Conservation (phyloP, 108 stramenopile genomes). For the Skeletonema tropicum region DNA sequence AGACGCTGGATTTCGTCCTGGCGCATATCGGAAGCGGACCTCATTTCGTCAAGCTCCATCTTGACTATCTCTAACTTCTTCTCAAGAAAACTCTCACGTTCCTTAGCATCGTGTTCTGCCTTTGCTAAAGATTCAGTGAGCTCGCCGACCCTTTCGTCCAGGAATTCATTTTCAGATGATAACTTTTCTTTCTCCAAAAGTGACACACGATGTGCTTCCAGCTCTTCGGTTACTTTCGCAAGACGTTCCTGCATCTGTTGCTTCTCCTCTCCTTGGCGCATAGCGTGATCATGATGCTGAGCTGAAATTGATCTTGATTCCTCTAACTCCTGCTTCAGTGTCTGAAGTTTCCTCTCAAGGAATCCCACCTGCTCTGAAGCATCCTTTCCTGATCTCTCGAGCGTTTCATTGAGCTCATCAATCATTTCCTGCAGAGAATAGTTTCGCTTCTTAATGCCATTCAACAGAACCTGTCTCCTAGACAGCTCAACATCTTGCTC, state of each 20-base stretch:
- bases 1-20: constrained; percentile 4
- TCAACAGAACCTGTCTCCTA: not conserved
- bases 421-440: constrained; percentile 6
- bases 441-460: constrained; percentile 13
- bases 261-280: not conserved
- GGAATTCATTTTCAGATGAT: constrained; percentile 1
- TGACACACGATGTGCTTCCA: not conserved
- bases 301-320: not conserved
- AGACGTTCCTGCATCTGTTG: not conserved
- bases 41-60: constrained; percentile 3
- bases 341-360: constrained; percentile 3
- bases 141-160: not conserved
- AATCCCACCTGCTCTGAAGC: constrained; percentile 6
- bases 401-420: not conserved
- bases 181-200: not conserved
- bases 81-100: not conserved
- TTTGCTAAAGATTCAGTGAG: constrained; percentile 1
- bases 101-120: not conserved
- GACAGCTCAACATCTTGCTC: not conserved
- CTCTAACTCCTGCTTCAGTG: not conserved
- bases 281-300: not conserved
- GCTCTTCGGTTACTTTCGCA: not conserved
- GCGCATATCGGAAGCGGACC: not conserved
- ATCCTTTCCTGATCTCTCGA: not conserved
- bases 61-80: not conserved